Percentiles rank a stretch among this genome's conserved stretches.
These are phyloP conservation scores for Jasminum sambac DNA, from an alignment of 257 asterid species.

Conservation along the genomic window DNA sequence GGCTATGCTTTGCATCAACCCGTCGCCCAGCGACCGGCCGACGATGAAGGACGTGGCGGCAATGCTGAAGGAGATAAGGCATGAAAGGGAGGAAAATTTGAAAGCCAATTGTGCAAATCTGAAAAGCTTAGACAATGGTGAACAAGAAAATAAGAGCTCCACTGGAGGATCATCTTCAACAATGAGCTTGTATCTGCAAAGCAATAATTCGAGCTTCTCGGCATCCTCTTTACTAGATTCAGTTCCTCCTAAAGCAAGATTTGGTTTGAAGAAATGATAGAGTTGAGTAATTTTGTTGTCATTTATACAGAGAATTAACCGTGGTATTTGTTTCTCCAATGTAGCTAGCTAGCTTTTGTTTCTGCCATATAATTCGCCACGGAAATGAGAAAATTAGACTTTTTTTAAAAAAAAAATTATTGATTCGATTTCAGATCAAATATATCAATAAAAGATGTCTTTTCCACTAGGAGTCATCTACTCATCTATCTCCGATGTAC, in stretches of 20 bases:
- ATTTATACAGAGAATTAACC: not conserved
- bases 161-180: constrained; percentile 49
- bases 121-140: constrained; percentile 39
- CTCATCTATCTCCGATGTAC: no score
- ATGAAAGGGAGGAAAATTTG: constrained; percentile 54
- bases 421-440: no score
- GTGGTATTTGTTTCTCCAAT: not conserved
- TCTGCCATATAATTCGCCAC: not conserved
- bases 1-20: constrained; percentile 74
- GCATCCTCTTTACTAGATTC: constrained; percentile 66
- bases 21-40: constrained; percentile 73
- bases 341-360: not conserved
- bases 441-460: no score
- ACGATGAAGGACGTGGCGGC: constrained; percentile 83
- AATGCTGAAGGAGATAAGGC: constrained; percentile 77
- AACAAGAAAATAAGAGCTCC: constrained; percentile 24
- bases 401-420: no score
- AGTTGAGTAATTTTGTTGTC: constrained; percentile 7
- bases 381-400: no score
- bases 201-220: constrained; percentile 63
- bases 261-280: constrained; percentile 36
- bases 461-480: no score
- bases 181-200: constrained; percentile 49
- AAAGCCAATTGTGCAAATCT: constrained; percentile 38
- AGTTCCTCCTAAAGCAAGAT: constrained; percentile 42